Conservation (phyloP, 2,329 filamentous ascomycete genomes). For the Clonostachys rosea region DNA sequence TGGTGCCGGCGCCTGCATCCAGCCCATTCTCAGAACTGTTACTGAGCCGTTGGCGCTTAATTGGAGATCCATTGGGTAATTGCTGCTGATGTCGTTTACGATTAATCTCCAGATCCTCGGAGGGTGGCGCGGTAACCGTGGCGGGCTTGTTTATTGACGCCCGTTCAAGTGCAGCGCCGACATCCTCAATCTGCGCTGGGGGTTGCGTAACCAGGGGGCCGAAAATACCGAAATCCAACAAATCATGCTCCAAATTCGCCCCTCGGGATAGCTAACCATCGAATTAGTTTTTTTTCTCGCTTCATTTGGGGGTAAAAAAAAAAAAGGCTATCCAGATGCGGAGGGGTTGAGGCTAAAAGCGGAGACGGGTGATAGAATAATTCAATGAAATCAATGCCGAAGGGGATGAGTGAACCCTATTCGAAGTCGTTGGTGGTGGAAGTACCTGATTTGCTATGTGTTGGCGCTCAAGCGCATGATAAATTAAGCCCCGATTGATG, state of each 20-base stretch:
- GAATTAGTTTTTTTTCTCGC: not conserved
- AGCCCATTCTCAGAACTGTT: slow-evolving; percentile 56
- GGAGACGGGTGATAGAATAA: slow-evolving; percentile 5
- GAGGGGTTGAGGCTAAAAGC: slow-evolving; percentile 5
- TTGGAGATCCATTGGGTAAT: slow-evolving; percentile 49
- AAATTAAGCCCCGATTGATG: slow-evolving; percentile 59
- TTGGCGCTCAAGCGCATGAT: slow-evolving; percentile 54
- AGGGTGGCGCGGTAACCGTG: slow-evolving; percentile 3
- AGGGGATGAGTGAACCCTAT: too few species aligned
- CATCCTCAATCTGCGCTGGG: slow-evolving; percentile 31
- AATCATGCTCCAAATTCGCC: slow-evolving; percentile 38
- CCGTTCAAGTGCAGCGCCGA: slow-evolving; percentile 19
- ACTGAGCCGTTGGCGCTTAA: slow-evolving; percentile 55
- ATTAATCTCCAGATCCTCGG: slow-evolving; percentile 32
- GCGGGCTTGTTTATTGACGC: not conserved
- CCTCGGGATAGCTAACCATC: slow-evolving; percentile 38
- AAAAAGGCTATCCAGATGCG: too few species aligned
- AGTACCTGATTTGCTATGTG: slow-evolving; percentile 45
- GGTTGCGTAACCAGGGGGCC: slow-evolving; percentile 46
- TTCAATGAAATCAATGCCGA: not conserved
- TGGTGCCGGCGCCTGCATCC: slow-evolving; percentile 39
- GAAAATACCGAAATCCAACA: slow-evolving; percentile 48
- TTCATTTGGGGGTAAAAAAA: not conserved
- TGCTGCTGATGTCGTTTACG: slow-evolving; percentile 46
- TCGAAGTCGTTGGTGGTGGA: slow-evolving; percentile 1